phyloP scores from a whole-genome alignment of 306 rosid genomes.

The Trichosanthes truncata region DNA sequence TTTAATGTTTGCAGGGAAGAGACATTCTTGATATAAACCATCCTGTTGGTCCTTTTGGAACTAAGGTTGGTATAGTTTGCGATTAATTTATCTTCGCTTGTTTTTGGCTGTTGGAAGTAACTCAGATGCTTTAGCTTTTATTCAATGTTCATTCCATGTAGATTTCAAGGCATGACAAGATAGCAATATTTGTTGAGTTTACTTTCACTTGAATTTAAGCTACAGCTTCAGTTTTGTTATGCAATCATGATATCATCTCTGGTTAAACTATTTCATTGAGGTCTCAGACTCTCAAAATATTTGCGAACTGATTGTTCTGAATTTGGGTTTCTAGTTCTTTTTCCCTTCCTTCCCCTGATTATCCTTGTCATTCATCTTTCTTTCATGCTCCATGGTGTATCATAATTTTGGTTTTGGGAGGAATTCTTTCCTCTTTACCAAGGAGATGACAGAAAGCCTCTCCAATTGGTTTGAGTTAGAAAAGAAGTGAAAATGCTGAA shows the following conservation, averaged over 20 bases:
- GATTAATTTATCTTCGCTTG: neutral
- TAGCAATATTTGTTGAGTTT: neutral
- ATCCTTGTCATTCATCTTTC: neutral
- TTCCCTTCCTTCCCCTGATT: neutral
- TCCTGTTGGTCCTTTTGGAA: slow-evolving; percentile 37
- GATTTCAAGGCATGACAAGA: neutral
- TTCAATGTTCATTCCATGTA: neutral
- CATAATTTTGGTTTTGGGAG: neutral
- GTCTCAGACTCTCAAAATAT: neutral
- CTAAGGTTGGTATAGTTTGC: slow-evolving; percentile 25
- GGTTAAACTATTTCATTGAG: neutral
- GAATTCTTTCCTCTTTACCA: neutral
- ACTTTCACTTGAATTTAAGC: neutral
- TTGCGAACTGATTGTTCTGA: neutral
- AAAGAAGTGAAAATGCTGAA: neutral
- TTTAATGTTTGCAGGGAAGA: slow-evolving; percentile 27
- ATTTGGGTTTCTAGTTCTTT: neutral
- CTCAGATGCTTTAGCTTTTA: neutral
- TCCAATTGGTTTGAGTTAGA: neutral
- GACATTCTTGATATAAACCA: slow-evolving; percentile 31
- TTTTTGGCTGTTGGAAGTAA: neutral
- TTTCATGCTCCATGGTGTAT: neutral
- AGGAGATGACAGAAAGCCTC: neutral
- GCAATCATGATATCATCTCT: neutral
- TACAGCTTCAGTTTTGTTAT: neutral